Evolutionary conservation across 345 rosid genomes (phyloP).

Genomic region (Moringa oleifera): DNA sequence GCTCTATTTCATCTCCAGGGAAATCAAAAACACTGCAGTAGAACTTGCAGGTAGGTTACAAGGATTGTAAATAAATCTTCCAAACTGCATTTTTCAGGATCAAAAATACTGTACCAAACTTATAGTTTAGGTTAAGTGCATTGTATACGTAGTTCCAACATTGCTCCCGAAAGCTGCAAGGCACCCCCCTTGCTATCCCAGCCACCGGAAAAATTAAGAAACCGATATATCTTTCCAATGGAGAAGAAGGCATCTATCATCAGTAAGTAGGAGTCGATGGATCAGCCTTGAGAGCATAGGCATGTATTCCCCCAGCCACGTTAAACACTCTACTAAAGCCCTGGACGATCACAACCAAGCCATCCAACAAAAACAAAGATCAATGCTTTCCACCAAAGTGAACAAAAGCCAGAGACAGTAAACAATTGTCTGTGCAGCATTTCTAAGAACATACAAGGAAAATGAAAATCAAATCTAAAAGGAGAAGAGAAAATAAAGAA

Average conservation of each 20-base stretch:
- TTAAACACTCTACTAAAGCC: slow-evolving; percentile 77
- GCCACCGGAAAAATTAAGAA: too few species aligned
- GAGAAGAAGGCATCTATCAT: slow-evolving; percentile 9
- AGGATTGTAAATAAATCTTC: not conserved
- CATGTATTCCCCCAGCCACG: slow-evolving; percentile 78
- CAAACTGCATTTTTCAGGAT: too few species aligned
- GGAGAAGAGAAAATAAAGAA: not conserved
- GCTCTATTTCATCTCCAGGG: too few species aligned
- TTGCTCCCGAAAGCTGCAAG: too few species aligned
- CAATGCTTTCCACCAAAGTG: not conserved
- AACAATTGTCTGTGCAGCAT: not conserved
- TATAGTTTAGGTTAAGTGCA: too few species aligned
- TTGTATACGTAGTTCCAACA: too few species aligned
- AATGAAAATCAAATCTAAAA: too few species aligned
- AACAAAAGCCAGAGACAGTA: not conserved
- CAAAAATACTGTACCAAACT: too few species aligned
- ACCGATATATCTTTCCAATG: too few species aligned
- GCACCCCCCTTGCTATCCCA: not conserved
- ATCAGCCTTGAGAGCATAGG: slow-evolving; percentile 65
- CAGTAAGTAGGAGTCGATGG: slow-evolving; percentile 77
- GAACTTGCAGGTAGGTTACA: too few species aligned
- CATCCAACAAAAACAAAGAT: not conserved
- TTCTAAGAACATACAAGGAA: not conserved
- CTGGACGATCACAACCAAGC: slow-evolving; percentile 30
- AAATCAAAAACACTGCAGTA: too few species aligned